Percentiles rank a stretch among this genome's conserved stretches.
Evolutionary conservation across 192 early-diverging fungal genomes (phyloP).

Genomic region (Phlyctochytrium arcticum): DNA sequence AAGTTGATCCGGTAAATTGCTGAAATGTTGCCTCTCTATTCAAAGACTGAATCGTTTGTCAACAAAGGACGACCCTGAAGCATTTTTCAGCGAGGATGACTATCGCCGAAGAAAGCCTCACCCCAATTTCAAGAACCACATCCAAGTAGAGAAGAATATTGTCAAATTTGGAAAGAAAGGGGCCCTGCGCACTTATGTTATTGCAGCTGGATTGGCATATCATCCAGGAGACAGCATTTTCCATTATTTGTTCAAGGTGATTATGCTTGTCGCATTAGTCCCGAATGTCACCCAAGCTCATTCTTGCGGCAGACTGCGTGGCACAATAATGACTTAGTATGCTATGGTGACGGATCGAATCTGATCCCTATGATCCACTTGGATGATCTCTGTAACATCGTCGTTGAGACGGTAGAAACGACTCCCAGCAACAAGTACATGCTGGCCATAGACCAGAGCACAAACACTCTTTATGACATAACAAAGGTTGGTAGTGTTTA

Average conservation of each 20-base stretch:
- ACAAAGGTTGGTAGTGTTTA: slow-evolving; percentile 52
- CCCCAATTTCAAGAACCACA: slow-evolving; percentile 54
- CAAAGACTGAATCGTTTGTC: background rate
- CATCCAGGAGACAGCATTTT: slow-evolving; percentile 56
- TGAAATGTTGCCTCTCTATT: too few species aligned
- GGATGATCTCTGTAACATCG: slow-evolving; percentile 53
- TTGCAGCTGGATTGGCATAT: slow-evolving; percentile 52
- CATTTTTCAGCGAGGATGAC: slow-evolving; percentile 54
- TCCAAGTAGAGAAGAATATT: slow-evolving; percentile 52
- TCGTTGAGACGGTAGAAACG: slow-evolving; percentile 55
- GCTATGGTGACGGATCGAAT: slow-evolving; percentile 57
- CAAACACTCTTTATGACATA: slow-evolving; percentile 49
- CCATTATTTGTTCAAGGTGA: slow-evolving; percentile 53
- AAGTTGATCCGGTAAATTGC: slow-evolving; percentile 44
- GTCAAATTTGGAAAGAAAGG: slow-evolving; percentile 55
- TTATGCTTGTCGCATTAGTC: background rate
- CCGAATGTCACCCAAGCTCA: background rate
- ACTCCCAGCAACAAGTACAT: slow-evolving; percentile 48
- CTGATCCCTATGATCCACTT: slow-evolving; percentile 52
- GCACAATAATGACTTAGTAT: slow-evolving; percentile 52
- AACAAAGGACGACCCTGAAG: slow-evolving; percentile 53
- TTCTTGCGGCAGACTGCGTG: slow-evolving; percentile 40
- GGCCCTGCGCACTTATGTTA: slow-evolving; percentile 48
- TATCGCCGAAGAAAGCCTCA: slow-evolving; percentile 55
- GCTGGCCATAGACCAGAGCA: slow-evolving; percentile 57